Conservation (phyloP, 225 moss, liverwort and hornwort genomes). For the Marchantia polymorpha region DNA sequence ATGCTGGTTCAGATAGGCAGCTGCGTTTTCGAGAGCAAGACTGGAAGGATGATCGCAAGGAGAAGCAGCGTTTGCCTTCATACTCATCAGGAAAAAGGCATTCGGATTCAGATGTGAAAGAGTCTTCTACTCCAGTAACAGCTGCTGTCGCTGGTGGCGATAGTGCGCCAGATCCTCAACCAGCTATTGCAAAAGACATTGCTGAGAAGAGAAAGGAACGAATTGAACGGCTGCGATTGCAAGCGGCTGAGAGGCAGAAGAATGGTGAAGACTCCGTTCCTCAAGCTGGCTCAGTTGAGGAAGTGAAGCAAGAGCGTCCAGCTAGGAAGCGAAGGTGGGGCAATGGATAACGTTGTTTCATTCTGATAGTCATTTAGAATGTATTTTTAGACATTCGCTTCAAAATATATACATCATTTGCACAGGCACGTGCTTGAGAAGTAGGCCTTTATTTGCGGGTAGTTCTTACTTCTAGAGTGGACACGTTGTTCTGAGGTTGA, state of each 20-base stretch:
- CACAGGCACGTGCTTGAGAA: slow-evolving; percentile 5
- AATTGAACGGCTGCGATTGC: slow-evolving; percentile 64
- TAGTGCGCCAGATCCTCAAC: slow-evolving; percentile 36
- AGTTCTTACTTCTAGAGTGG: slow-evolving; percentile 8
- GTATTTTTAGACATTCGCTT: slow-evolving; percentile 8
- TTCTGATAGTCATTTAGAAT: neutral
- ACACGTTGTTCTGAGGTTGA: neutral
- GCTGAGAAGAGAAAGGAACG: slow-evolving; percentile 87
- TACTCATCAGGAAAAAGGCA: slow-evolving; percentile 48
- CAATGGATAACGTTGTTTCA: slow-evolving; percentile 53
- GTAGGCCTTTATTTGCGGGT: slow-evolving; percentile 4
- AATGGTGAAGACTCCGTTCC: slow-evolving; percentile 39
- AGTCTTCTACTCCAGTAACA: slow-evolving; percentile 31
- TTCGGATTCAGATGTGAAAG: slow-evolving; percentile 52
- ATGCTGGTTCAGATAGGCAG: slow-evolving; percentile 43
- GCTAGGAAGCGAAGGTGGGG: slow-evolving; percentile 96
- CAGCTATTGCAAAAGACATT: slow-evolving; percentile 49
- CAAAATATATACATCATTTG: slow-evolving; percentile 1
- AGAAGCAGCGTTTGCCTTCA: slow-evolving; percentile 50
- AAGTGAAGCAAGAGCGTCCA: slow-evolving; percentile 95
- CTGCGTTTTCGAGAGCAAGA: slow-evolving; percentile 35
- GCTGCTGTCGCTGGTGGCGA: slow-evolving; percentile 44
- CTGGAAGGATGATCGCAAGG: slow-evolving; percentile 57
- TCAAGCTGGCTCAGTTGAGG: slow-evolving; percentile 68
- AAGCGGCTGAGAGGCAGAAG: slow-evolving; percentile 66